phyloP scores from a whole-genome alignment of 805 yeast genomes.

The Lipomyces anomalus region DNA sequence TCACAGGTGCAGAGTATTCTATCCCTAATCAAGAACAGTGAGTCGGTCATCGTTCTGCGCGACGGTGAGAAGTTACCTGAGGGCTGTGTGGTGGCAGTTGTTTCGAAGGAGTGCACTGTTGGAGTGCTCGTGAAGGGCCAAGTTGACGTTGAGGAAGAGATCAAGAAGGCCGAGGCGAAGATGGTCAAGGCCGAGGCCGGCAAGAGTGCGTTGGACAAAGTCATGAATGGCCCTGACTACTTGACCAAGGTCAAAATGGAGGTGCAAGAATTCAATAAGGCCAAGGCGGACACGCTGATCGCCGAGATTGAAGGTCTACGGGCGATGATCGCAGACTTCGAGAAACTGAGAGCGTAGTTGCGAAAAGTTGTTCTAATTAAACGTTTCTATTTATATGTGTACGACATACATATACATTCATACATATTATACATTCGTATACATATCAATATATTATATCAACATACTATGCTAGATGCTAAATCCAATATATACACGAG shows the following conservation, averaged over 20 bases:
- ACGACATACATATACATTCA: too few species aligned
- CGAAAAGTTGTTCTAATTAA: background rate
- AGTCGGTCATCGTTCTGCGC: constrained; percentile 9
- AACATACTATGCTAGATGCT: too few species aligned
- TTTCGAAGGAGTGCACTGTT: constrained; percentile 74
- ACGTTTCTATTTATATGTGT: too few species aligned
- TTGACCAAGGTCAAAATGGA: constrained; percentile 76
- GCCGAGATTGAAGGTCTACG: constrained; percentile 91
- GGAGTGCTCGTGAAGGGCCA: constrained; percentile 92
- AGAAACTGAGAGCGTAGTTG: constrained; percentile 57
- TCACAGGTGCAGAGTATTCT: constrained; percentile 82
- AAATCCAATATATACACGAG: too few species aligned
- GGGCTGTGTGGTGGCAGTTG: constrained; percentile 84
- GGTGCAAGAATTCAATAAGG: constrained; percentile 70
- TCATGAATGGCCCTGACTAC: constrained; percentile 67
- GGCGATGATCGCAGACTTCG: constrained; percentile 77
- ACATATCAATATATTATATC: background rate
- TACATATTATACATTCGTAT: too few species aligned
- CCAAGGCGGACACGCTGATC: constrained; percentile 58
- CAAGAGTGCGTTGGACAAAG: constrained; percentile 60
- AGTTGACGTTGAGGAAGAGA: constrained; percentile 87
- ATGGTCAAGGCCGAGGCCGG: constrained; percentile 58
- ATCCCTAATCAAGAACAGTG: constrained; percentile 63
- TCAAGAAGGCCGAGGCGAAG: constrained; percentile 73
- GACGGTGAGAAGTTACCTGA: constrained; percentile 55